A percentile compares a stretch with the other conserved stretches of the same genome.
These are phyloP conservation scores for Aspergillus transmontanensis DNA, from an alignment of 2,329 filamentous ascomycete species.

Conservation along the genomic window DNA sequence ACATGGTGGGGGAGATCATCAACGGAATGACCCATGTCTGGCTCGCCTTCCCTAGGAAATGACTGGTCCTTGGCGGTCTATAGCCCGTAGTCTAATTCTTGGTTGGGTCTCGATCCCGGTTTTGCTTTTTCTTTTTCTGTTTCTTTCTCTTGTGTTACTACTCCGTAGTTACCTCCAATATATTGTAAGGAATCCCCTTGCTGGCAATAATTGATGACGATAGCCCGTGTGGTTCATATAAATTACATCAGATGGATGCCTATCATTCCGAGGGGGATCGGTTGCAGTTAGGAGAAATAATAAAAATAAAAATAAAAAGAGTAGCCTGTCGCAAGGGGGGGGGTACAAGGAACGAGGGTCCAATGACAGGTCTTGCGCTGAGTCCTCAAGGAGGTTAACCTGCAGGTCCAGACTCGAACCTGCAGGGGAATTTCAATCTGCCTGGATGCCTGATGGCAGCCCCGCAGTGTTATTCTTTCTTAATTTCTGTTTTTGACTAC, in stretches of 20 bases:
- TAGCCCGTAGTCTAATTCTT: not conserved
- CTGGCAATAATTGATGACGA: not conserved
- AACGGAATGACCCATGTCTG: not conserved
- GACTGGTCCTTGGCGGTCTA: not conserved
- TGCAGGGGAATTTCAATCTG: not conserved
- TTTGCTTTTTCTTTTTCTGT: constrained; percentile 7
- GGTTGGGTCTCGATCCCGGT: not conserved
- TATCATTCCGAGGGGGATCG: not conserved
- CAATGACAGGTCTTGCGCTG: not conserved
- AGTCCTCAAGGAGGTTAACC: not conserved
- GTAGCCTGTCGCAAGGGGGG: not conserved
- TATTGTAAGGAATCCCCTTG: not conserved
- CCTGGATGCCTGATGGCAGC: not conserved
- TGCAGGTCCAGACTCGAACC: constrained; percentile 3
- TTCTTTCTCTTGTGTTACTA: constrained; percentile 1
- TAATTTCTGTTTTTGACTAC: not conserved
- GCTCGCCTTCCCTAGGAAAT: not conserved
- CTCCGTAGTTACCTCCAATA: not conserved
- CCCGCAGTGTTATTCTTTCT: not conserved
- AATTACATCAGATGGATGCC: not conserved
- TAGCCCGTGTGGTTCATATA: not conserved
- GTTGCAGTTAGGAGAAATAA: not conserved
- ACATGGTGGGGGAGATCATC: constrained; percentile 3
- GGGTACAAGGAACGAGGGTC: not conserved
- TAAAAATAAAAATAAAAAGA: not conserved